Evolutionary conservation across 345 rosid genomes (phyloP).

Genomic region (Triadica sebifera): DNA sequence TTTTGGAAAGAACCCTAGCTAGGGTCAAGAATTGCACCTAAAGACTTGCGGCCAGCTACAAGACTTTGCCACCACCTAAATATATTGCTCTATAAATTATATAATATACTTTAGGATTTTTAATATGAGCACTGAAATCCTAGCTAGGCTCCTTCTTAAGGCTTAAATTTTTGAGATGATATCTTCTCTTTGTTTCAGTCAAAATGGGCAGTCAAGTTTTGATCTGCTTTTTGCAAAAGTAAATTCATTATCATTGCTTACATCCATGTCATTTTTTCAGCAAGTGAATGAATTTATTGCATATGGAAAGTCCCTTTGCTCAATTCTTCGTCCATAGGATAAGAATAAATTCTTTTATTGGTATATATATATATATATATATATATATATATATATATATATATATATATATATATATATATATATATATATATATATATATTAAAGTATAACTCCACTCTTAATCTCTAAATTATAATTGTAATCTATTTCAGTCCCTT

Average conservation of each 20-base stretch:
- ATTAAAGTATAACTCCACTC: no score
- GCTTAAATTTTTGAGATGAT: conserved; percentile 3
- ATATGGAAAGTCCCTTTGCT: neutral
- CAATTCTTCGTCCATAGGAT: no score
- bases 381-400: no score
- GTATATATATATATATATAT: no score
- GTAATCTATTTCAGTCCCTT: no score
- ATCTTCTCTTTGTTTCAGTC: conserved; percentile 9
- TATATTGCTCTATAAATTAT: no score
- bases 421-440: no score
- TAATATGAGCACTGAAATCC: conserved; percentile 30
- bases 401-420: no score
- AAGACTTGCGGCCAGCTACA: neutral
- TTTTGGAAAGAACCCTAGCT: conserved; percentile 15
- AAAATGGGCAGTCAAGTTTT: conserved; percentile 5
- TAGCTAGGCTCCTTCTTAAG: conserved; percentile 14
- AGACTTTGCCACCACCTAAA: no score
- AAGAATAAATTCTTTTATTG: no score
- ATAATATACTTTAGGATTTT: no score
- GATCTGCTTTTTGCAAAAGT: conserved; percentile 9
- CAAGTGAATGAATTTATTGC: neutral
- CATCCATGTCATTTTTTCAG: neutral
- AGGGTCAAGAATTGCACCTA: conserved; percentile 17
- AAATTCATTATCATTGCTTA: neutral
- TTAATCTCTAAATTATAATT: no score